Base-by-base conservation (phyloP, 1,284 basidiomycete genomes). In the Boletus smithii region DNA sequence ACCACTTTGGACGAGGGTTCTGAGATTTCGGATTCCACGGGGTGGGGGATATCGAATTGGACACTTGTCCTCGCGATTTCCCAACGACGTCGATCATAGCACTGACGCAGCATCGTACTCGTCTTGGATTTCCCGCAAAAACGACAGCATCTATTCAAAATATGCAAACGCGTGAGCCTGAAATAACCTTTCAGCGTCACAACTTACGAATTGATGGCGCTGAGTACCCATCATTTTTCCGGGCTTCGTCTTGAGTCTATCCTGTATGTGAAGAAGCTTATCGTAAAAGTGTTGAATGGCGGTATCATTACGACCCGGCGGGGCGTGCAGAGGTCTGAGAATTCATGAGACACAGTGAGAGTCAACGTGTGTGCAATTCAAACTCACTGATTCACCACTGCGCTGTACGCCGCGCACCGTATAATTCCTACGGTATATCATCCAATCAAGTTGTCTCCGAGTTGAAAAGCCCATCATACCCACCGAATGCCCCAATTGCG, bases 401-500 rank as follows among this genome's bases (percentile, higher is more conserved):
- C 78, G 49, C 81, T 88, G 62, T 83, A 97, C 1, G 93, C 92
- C 2, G 91, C 82, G 59, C 88, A 94, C 1, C 94, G 79, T 73
- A 97, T 70, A 51, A 97, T 81, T 3, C 91, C 88, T 90, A 39
- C 11, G 7, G 22, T 5, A 27, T 18, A 5, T 31, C 26, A 23
- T 36, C 36, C 24, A 37, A 32, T 34, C n/a, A 44, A 26, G 20
- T 11, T 20, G 22, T 34, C 14, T 35, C 24, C n/a, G 9, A 17
- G 18, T 27, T 29, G 27, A 16, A 17, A 26, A 17, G 16, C 17
- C 4, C 6, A 20, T 8, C 8, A 8, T 10, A 62, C 75, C 34
- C 53, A 90, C 91, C 93, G 52, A 95, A 88, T 5, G 87, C 88
- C 2, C 94, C 94, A 39, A 97, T 93, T 1, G 91, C 91, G 64